Percentiles rank a stretch among this genome's conserved stretches.
Conservation (phyloP, 305 asterid species). For the Plantago coronopus region DNA sequence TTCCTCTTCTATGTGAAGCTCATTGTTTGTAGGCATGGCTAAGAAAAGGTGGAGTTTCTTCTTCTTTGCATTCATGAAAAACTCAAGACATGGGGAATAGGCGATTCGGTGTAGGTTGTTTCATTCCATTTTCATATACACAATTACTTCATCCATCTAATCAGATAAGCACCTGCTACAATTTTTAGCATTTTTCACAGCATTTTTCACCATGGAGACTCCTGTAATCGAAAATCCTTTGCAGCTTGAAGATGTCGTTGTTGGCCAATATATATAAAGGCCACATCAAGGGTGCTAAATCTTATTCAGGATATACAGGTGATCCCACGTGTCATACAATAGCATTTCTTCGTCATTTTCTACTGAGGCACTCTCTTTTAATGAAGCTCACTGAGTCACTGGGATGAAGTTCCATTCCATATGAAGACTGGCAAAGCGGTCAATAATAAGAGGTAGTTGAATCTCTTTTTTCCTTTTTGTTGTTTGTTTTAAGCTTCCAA, state of each 20-base stretch:
- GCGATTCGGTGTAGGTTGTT: too few species aligned
- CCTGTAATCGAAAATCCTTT: slow-evolving; percentile 80
- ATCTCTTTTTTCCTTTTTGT: slow-evolving; percentile 1
- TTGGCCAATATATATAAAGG: slow-evolving; percentile 84
- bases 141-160: too few species aligned
- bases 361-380: slow-evolving; percentile 78
- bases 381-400: slow-evolving; percentile 82
- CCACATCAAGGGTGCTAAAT: slow-evolving; percentile 60
- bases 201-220: slow-evolving; percentile 92
- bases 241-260: slow-evolving; percentile 64
- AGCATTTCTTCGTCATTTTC: slow-evolving; percentile 85
- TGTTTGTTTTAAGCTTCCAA: slow-evolving; percentile 2
- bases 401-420: slow-evolving; percentile 94
- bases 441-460: slow-evolving; percentile 56
- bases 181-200: too few species aligned
- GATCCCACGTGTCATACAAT: slow-evolving; percentile 71
- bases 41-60: too few species aligned
- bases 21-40: too few species aligned
- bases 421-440: slow-evolving; percentile 97
- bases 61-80: too few species aligned
- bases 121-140: too few species aligned
- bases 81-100: too few species aligned
- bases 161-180: slow-evolving; percentile 84
- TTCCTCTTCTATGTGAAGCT: too few species aligned
- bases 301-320: slow-evolving; percentile 67